These are phyloP conservation scores for Helotiales sp. DNA, from an alignment of 2,329 filamentous ascomycete species.

Conservation along the genomic window DNA sequence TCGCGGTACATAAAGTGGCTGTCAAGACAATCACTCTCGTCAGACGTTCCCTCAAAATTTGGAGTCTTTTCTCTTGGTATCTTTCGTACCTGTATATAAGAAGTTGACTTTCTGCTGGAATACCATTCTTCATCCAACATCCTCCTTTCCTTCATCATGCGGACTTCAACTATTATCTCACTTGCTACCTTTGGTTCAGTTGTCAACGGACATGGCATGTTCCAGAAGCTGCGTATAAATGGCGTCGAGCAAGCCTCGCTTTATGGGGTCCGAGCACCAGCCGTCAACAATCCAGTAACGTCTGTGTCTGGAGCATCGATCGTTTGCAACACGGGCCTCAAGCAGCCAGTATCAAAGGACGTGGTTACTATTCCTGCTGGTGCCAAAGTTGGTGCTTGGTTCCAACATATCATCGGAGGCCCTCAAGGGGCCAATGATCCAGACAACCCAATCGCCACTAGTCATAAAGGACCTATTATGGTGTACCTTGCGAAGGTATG, in stretches of 20 bases:
- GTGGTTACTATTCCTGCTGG: slow-evolving; percentile 54
- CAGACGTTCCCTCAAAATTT: neutral
- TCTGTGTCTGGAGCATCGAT: slow-evolving; percentile 53
- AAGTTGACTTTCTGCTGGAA: neutral
- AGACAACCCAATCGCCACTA: slow-evolving; percentile 55
- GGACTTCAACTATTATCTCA: slow-evolving; percentile 15
- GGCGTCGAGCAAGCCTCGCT: slow-evolving; percentile 55
- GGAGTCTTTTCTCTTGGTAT: slow-evolving; percentile 2
- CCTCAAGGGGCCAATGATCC: slow-evolving; percentile 50
- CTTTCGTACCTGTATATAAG: slow-evolving; percentile 7
- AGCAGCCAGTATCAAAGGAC: slow-evolving; percentile 44
- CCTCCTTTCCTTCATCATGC: slow-evolving; percentile 8
- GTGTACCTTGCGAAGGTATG: slow-evolving; percentile 51
- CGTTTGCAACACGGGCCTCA: slow-evolving; percentile 53
- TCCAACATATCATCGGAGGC: slow-evolving; percentile 57
- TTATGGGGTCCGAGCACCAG: slow-evolving; percentile 54
- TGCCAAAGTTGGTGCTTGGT: slow-evolving; percentile 54
- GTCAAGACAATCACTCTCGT: slow-evolving; percentile 3
- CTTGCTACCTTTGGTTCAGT: slow-evolving; percentile 20
- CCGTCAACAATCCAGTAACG: slow-evolving; percentile 55
- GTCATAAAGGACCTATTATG: slow-evolving; percentile 52
- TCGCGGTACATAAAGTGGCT: slow-evolving; percentile 17
- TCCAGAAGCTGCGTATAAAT: slow-evolving; percentile 54
- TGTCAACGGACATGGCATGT: slow-evolving; percentile 49
- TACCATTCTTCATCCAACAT: slow-evolving; percentile 1